Conservation (phyloP, 2,329 filamentous ascomycete genomes). For the Pestalotiopsis sp. region DNA sequence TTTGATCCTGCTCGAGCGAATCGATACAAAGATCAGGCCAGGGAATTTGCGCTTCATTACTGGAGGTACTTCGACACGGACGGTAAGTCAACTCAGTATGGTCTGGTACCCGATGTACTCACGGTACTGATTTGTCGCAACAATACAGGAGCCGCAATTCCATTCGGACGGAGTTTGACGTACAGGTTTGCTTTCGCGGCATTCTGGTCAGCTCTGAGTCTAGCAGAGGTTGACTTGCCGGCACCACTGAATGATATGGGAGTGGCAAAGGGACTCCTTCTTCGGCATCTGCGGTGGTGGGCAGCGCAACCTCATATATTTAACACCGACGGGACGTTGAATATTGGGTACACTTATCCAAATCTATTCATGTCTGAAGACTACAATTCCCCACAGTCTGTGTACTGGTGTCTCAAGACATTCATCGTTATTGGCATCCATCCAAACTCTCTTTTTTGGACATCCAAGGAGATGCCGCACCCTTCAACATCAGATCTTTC, state of each 20-base stretch:
- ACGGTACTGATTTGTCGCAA: not conserved
- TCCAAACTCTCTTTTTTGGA: conserved; percentile 47
- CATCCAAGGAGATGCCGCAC: conserved; percentile 37
- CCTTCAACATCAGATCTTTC: conserved; percentile 25
- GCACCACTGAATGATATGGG: conserved; percentile 40
- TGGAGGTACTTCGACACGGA: conserved; percentile 52
- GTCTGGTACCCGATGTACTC: not conserved
- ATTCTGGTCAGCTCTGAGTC: conserved; percentile 49
- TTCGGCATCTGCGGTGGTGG: conserved; percentile 57
- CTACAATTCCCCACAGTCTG: conserved; percentile 60
- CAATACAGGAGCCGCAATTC: conserved; percentile 48
- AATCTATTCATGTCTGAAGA: conserved; percentile 61
- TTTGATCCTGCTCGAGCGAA: conserved; percentile 41
- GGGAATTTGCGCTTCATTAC: conserved; percentile 42
- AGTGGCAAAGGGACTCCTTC: conserved; percentile 48
- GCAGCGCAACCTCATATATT: conserved; percentile 46
- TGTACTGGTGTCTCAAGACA: conserved; percentile 57
- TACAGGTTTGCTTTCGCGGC: conserved; percentile 54
- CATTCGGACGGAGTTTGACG: conserved; percentile 53
- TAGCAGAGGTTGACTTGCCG: conserved; percentile 43
- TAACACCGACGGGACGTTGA: conserved; percentile 50
- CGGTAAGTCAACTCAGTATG: conserved; percentile 32
- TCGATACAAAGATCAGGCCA: conserved; percentile 40
- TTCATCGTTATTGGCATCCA: conserved; percentile 45
- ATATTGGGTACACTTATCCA: conserved; percentile 40